Evolutionary conservation across 441 rosid genomes (phyloP), one percentile per base, ranked within the genome.

Genomic region (Populus hybrid): DNA sequence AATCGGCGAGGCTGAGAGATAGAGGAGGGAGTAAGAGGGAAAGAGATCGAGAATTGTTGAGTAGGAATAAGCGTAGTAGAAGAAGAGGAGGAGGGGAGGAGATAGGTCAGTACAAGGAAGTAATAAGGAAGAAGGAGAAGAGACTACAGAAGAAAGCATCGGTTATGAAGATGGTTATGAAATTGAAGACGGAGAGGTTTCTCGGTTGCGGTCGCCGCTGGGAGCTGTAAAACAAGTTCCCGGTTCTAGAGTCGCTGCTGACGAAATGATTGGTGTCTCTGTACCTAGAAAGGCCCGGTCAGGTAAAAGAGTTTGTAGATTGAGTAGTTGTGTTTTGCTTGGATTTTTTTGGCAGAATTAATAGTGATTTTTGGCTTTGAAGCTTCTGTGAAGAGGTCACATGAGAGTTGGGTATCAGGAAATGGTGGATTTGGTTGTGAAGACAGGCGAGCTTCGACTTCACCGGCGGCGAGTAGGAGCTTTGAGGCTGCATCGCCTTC

Each of bases 201-300:
- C 75, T 36, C 70, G 67, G 69, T 75, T 75, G 77, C 73, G 69
- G 18, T 82, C 82, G 8, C 53, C 81, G 3, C 64, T 77, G 10
- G 75, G 69, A 75, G 72, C 32, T 23, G 42, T n/a, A 9, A 76
- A 69, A 14, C 84, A 81, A 76, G 35, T 67, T 64, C 59, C 86
- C 12, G 84, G 87, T 78, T 86, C 88, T 53, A 86, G 88, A 74
- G 85, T 89, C 28, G 28, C 66, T 2, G 87, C 90, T 2, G 92
- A 90, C 64, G 98, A 93, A 87, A 90, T 91, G 98, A 91, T 93
- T 81, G 93, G 92, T 10, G 93, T 90, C 50, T 83, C 94, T 75
- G 98, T 93, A 18, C 98, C 98, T 68, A 83, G 98, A 85, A 93
- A 91, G 88, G 95, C 98, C 82, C 97, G 97, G 85, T 90, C 98